Evolutionary conservation across 768 basidiomycete species (phyloP).

Genomic region (Suillus hirtellus): DNA sequence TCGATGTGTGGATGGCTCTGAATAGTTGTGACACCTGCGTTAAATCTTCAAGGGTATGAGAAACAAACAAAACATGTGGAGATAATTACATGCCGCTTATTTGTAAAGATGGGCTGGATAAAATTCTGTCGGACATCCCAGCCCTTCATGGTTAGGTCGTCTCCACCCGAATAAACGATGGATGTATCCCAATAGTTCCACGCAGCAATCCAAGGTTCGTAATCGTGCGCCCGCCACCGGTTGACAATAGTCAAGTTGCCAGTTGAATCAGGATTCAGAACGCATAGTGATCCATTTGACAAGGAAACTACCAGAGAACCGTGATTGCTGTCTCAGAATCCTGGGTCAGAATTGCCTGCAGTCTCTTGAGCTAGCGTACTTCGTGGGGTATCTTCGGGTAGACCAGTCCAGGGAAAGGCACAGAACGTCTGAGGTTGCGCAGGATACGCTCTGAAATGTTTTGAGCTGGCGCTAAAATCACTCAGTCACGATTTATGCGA

Average conservation of each 20-base stretch:
- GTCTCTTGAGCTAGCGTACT: slow-evolving; percentile 36
- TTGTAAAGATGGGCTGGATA: slow-evolving; percentile 59
- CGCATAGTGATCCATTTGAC: slow-evolving; percentile 75
- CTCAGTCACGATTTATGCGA: slow-evolving; percentile 4
- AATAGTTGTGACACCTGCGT: slow-evolving; percentile 90
- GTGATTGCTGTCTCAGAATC: slow-evolving; percentile 36
- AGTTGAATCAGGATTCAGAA: slow-evolving; percentile 51
- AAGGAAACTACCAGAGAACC: slow-evolving; percentile 77
- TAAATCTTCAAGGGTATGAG: slow-evolving; percentile 58
- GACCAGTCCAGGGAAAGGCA: slow-evolving; percentile 96
- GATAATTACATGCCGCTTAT: slow-evolving; percentile 56
- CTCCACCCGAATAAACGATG: slow-evolving; percentile 89
- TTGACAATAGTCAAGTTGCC: slow-evolving; percentile 46
- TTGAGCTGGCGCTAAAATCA: slow-evolving; percentile 40
- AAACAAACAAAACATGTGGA: background rate
- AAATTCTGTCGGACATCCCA: slow-evolving; percentile 85
- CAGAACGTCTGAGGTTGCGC: slow-evolving; percentile 56
- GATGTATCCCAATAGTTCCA: slow-evolving; percentile 88
- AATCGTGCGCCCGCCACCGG: slow-evolving; percentile 87
- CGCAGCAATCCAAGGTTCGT: slow-evolving; percentile 91
- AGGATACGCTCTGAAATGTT: slow-evolving; percentile 44
- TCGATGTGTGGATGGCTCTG: slow-evolving; percentile 81
- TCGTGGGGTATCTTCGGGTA: slow-evolving; percentile 54
- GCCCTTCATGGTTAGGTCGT: slow-evolving; percentile 84
- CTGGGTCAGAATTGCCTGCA: slow-evolving; percentile 2